A percentile compares a stretch with the other conserved stretches of the same genome.
phyloP scores from a whole-genome alignment of 2,329 filamentous ascomycete species.

The Colletotrichum spinosum region DNA sequence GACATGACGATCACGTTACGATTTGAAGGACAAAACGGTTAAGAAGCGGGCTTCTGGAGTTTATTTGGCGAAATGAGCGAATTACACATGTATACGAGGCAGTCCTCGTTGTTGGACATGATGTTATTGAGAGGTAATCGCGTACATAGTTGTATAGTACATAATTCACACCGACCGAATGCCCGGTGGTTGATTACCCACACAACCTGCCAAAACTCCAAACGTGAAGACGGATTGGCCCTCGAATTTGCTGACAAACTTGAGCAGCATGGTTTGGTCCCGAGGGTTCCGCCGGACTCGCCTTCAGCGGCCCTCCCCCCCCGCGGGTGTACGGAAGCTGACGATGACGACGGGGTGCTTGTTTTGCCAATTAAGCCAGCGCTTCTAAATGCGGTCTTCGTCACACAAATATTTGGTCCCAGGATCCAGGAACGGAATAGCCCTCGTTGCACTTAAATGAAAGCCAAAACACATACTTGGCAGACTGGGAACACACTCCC shows the following conservation, averaged over 20 bases:
- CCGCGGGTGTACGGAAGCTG: neutral
- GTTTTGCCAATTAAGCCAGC: conserved; percentile 5
- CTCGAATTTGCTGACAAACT: conserved; percentile 5
- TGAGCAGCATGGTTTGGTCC: neutral
- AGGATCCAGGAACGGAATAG: conserved; percentile 9
- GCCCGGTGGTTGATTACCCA: neutral
- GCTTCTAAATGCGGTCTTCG: conserved; percentile 2
- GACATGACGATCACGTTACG: conserved; percentile 19
- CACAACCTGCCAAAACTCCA: neutral
- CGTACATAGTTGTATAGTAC: conserved; percentile 26
- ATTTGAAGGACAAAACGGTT: conserved; percentile 5
- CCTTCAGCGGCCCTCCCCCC: neutral
- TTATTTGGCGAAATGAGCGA: neutral
- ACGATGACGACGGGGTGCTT: conserved; percentile 10
- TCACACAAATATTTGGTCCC: conserved; percentile 5
- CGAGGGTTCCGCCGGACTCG: conserved; percentile 1
- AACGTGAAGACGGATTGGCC: neutral
- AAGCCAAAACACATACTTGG: conserved; percentile 8
- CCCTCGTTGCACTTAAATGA: conserved; percentile 20
- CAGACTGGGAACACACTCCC: neutral
- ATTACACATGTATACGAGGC: too few relatives aligned
- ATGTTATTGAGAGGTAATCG: neutral
- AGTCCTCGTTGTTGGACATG: neutral
- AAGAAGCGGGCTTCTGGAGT: conserved; percentile 31
- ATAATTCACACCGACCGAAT: conserved; percentile 1